These are phyloP conservation scores for Curvularia verruculosa DNA, from an alignment of 2,329 filamentous ascomycete genomes.

Conservation along the genomic window DNA sequence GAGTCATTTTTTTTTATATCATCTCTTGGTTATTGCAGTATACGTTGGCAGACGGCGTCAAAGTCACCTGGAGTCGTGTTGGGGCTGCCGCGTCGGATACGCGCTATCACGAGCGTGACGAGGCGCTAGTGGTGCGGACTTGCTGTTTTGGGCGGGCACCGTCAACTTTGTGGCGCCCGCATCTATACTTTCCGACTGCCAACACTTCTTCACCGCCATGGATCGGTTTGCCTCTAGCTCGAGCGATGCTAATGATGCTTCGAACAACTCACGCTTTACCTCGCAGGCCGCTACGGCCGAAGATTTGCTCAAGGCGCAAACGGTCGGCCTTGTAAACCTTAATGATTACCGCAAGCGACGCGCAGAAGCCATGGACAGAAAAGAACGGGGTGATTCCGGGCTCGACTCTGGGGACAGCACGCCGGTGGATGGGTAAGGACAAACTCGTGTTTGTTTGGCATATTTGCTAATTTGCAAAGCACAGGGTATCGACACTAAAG, in stretches of 20 bases:
- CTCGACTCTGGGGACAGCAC: conserved; percentile 60
- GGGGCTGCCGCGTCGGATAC: conserved; percentile 22
- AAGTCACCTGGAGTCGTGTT: conserved; percentile 4
- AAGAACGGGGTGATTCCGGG: conserved; percentile 79
- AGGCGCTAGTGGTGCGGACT: conserved; percentile 8
- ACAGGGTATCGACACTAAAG: conserved; percentile 60
- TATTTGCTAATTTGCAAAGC: conserved; percentile 61
- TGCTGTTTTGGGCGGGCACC: conserved; percentile 16
- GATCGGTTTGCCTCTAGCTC: conserved; percentile 36
- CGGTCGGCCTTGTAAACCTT: conserved; percentile 87
- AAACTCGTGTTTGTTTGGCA: neutral
- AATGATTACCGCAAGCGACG: conserved; percentile 96
- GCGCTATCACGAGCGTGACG: conserved; percentile 31
- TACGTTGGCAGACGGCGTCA: neutral
- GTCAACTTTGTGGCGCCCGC: conserved; percentile 1
- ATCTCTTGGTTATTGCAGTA: conserved; percentile 9
- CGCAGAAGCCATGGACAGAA: conserved; percentile 90
- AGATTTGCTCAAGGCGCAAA: conserved; percentile 82
- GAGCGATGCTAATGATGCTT: conserved; percentile 25
- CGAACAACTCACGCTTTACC: conserved; percentile 68
- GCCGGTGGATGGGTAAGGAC: conserved; percentile 64
- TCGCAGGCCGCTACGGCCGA: conserved; percentile 77
- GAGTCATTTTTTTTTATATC: conserved; percentile 22
- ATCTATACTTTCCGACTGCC: neutral
- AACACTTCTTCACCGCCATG: conserved; percentile 22